Conservation (phyloP, 768 basidiomycete species). For the Brasilioporus rufonigricans region DNA sequence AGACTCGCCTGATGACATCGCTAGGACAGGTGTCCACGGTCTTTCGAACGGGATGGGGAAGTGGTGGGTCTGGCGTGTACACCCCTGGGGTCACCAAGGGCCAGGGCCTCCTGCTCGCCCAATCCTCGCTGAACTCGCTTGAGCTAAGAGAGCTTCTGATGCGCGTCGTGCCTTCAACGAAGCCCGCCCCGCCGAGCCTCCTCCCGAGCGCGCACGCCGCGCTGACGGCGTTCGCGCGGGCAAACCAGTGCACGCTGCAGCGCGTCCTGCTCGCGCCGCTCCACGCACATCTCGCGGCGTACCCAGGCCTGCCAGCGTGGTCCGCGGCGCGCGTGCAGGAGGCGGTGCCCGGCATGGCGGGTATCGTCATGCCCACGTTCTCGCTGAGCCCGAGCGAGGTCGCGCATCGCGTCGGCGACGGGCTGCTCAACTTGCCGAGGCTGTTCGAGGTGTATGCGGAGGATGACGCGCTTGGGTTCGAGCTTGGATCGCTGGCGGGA, state of each 20-base stretch:
- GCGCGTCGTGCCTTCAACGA: slow-evolving; percentile 18
- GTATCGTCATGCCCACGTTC: slow-evolving; percentile 76
- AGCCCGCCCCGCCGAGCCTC: slow-evolving; percentile 31
- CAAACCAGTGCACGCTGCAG: slow-evolving; percentile 78
- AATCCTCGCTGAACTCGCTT: slow-evolving; percentile 80
- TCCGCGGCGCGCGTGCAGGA: slow-evolving; percentile 37
- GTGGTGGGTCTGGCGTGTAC: slow-evolving; percentile 48
- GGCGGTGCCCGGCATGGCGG: slow-evolving; percentile 33
- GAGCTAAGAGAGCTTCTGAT: slow-evolving; percentile 51
- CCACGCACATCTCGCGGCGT: slow-evolving; percentile 64
- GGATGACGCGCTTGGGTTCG: slow-evolving; percentile 88
- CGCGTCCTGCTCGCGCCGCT: slow-evolving; percentile 83
- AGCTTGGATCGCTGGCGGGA: slow-evolving; percentile 77
- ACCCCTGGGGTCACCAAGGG: slow-evolving; percentile 64
- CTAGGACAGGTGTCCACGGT: slow-evolving; percentile 58
- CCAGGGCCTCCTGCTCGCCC: slow-evolving; percentile 69
- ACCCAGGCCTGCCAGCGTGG: slow-evolving; percentile 72
- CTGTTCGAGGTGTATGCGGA: slow-evolving; percentile 93
- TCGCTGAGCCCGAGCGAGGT: slow-evolving; percentile 88
- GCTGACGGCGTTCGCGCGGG: slow-evolving; percentile 60
- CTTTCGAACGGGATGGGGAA: slow-evolving; percentile 55
- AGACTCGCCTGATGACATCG: slow-evolving; percentile 59
- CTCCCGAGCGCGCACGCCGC: slow-evolving; percentile 55
- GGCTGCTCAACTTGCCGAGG: slow-evolving; percentile 88
- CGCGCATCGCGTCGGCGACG: slow-evolving; percentile 88